phyloP scores from a whole-genome alignment of 2,329 filamentous ascomycete genomes.

The Xylariales sp. region DNA sequence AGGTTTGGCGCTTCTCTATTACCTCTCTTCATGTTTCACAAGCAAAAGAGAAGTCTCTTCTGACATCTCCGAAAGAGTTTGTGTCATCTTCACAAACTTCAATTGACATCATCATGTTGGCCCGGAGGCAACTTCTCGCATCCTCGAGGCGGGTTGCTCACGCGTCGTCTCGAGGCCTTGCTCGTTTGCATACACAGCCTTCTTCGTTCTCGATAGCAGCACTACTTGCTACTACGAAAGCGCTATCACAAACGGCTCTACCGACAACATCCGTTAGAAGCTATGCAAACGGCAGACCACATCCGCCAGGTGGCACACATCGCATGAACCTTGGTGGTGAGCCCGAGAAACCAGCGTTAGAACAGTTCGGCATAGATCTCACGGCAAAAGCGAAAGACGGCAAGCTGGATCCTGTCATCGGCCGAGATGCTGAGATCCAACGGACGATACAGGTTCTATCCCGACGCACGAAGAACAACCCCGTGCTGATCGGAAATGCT shows the following conservation, averaged over 20 bases:
- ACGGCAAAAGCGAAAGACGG: constrained; percentile 80
- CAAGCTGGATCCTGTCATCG: constrained; percentile 94
- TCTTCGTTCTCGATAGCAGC: constrained; percentile 19
- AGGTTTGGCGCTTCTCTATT: constrained; percentile 1
- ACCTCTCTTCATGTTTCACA: background rate
- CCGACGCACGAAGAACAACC: constrained; percentile 90
- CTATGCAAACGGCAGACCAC: constrained; percentile 70
- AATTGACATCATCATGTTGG: constrained; percentile 32
- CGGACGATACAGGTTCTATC: constrained; percentile 92
- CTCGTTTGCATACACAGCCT: constrained; percentile 17
- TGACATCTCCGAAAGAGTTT: no score
- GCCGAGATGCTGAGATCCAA: constrained; percentile 85
- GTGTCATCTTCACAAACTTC: no score
- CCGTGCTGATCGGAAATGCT: constrained; percentile 85
- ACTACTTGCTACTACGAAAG: constrained; percentile 15
- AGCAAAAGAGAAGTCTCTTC: constrained; percentile 2
- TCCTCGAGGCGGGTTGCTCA: constrained; percentile 29
- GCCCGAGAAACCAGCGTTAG: constrained; percentile 78
- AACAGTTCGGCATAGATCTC: constrained; percentile 87
- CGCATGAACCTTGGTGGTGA: constrained; percentile 81
- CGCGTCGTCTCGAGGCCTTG: constrained; percentile 20
- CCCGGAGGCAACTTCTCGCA: constrained; percentile 32
- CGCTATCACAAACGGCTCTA: constrained; percentile 14
- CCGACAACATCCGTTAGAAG: constrained; percentile 31
- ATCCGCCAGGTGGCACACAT: constrained; percentile 87